A percentile compares a stretch with the other conserved stretches of the same genome.
Conservation (phyloP, 2,329 filamentous ascomycete species). For the Huntiella abstrusa region DNA sequence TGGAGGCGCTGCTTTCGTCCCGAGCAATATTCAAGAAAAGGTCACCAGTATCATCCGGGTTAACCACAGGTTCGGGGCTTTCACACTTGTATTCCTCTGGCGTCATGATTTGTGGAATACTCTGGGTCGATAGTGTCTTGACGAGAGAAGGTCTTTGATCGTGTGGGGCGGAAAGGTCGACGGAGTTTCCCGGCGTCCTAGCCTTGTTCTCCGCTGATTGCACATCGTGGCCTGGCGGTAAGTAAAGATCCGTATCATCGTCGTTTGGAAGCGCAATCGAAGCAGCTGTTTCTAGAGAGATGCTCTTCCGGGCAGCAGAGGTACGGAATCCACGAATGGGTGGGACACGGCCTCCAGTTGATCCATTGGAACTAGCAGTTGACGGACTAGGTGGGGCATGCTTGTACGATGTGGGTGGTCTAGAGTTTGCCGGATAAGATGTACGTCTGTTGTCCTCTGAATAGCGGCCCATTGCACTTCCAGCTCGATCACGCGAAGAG, state of each 20-base stretch:
- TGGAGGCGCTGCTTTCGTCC: slow-evolving; percentile 24
- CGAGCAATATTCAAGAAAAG: slow-evolving; percentile 40
- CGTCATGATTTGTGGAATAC: slow-evolving; percentile 5
- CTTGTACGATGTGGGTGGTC: slow-evolving; percentile 18
- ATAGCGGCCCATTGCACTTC: not conserved
- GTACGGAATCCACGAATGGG: slow-evolving; percentile 38
- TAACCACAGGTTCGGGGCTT: too few relatives aligned
- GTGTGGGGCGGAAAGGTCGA: slow-evolving; percentile 12
- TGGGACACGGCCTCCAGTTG: slow-evolving; percentile 21
- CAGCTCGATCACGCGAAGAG: slow-evolving; percentile 1
- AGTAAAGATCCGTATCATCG: slow-evolving; percentile 24
- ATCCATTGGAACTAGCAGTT: slow-evolving; percentile 16
- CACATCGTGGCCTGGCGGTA: slow-evolving; percentile 12
- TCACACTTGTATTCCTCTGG: not conserved
- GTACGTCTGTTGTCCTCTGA: slow-evolving; percentile 29
- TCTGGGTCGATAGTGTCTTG: slow-evolving; percentile 8
- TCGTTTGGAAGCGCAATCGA: slow-evolving; percentile 25
- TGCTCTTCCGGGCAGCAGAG: slow-evolving; percentile 36
- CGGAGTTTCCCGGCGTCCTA: slow-evolving; percentile 22
- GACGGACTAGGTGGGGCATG: slow-evolving; percentile 10
- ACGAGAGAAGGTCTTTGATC: too few relatives aligned
- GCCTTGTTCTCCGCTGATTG: not conserved
- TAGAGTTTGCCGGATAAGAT: slow-evolving; percentile 12
- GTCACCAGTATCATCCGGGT: slow-evolving; percentile 35
- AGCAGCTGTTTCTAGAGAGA: slow-evolving; percentile 33